A percentile compares a stretch with the other conserved stretches of the same genome.
These are phyloP conservation scores for Rosa multiflora DNA, from an alignment of 306 rosid genomes.

Conservation along the genomic window DNA sequence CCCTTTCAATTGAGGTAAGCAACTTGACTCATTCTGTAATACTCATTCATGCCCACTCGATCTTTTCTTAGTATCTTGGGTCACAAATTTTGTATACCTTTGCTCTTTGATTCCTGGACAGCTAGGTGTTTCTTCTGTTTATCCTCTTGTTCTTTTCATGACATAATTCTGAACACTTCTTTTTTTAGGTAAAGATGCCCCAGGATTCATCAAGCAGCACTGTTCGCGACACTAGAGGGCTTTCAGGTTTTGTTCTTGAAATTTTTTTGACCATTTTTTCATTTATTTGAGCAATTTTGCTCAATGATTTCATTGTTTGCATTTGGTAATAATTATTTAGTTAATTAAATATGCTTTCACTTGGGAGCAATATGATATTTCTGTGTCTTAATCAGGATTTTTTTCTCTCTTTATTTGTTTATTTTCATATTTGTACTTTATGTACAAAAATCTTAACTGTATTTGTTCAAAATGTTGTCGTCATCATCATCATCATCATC, in stretches of 20 bases:
- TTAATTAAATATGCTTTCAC: not conserved
- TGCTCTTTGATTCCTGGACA: not conserved
- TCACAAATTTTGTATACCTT: not conserved
- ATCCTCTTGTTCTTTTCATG: not conserved
- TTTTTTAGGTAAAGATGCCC: slow-evolving; percentile 84
- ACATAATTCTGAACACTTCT: slow-evolving; percentile 5
- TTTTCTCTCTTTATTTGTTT: not conserved
- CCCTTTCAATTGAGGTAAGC: slow-evolving; percentile 78
- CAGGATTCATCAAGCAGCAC: slow-evolving; percentile 82
- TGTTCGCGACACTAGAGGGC: slow-evolving; percentile 82
- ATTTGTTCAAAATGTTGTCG: not conserved
- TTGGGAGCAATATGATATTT: not conserved
- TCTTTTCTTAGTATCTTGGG: not conserved
- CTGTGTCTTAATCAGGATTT: not conserved
- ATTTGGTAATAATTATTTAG: not conserved
- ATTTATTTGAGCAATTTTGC: slow-evolving; percentile 1
- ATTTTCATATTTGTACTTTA: not conserved
- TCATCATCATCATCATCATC: too few relatives aligned
- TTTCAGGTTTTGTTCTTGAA: slow-evolving; percentile 62
- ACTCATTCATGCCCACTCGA: not conserved
- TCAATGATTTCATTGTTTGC: not conserved
- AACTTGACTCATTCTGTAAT: slow-evolving; percentile 1
- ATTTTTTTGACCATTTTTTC: not conserved
- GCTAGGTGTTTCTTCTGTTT: not conserved
- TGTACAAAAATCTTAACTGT: not conserved